Base-by-base conservation (phyloP, 106 monocot species). In the Triglochin maritima region DNA sequence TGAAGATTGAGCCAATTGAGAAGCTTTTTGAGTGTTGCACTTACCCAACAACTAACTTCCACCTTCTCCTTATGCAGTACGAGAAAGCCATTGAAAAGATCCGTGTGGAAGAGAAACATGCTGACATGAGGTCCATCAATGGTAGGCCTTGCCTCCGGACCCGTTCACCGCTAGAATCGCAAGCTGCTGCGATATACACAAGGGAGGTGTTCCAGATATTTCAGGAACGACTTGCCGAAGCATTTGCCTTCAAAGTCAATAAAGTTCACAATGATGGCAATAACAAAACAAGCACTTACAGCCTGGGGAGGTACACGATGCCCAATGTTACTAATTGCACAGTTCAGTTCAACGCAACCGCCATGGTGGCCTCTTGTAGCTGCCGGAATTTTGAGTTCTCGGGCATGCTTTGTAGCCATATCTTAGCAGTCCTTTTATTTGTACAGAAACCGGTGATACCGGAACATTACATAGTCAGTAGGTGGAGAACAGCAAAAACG, bases 401-500 rank as follows among this genome's bases (percentile, higher is more conserved):
- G 14, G 57, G 57, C 14, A 13, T 57, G 14, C 57, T 13, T 14
- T 57, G 57, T 2, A 57, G 57, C 57, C 57, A 57, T 57, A n/a
- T 57, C 4, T 57, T 57, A 13, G 57, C 57, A 57, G 57, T 57
- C 57, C 57, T 57, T 14, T 57, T 57, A 57, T 10, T 14, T 57
- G 1, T 14, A 13, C 57, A 57, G 14, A 57, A 13, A 14, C 57
- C 57, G 3, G 12, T 13, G 9, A 9, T 57, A 14, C 57, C 57
- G 4, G 57, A 57, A 4, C 57, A 57, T 14, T 57, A 57, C 14
- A 57, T 57, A 57, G 13, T 57, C 4, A 57, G 14, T 12, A 57
- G 57, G 57, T 57, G 57, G 57, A 57, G 13, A 57, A 57, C 14
- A n/a, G 57, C 57, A 12, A 57, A 57, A 12, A 57, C 4, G 3